Evolutionary conservation across 1,284 basidiomycete species (phyloP).

Genomic region (Fomitiporia mediterranea): DNA sequence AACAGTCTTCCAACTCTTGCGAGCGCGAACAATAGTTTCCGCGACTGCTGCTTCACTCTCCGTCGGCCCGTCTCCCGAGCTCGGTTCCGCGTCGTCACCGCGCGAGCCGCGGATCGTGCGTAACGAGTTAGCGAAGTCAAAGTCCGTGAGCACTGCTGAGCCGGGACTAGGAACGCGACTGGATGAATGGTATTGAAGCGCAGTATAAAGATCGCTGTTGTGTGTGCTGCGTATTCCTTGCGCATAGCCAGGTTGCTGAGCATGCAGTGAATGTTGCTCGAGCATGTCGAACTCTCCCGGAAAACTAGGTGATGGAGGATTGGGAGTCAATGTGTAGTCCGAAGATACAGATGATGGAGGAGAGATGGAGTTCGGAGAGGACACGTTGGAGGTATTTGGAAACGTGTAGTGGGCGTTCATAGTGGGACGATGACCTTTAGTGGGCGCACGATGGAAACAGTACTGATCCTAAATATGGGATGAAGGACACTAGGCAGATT

Average conservation of each 20-base stretch:
- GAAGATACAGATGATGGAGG: neutral
- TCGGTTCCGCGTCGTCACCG: neutral
- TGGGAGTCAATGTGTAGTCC: neutral
- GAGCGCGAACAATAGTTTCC: slow-evolving; percentile 58
- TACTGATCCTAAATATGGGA: neutral
- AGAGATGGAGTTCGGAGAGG: neutral
- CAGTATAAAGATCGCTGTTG: no score
- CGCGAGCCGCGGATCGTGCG: neutral
- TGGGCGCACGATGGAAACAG: neutral
- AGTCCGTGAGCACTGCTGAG: neutral
- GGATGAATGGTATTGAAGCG: neutral
- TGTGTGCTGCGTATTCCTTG: neutral
- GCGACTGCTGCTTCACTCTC: slow-evolving; percentile 34
- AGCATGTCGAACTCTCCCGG: neutral
- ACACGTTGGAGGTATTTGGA: neutral
- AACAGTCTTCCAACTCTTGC: slow-evolving; percentile 71
- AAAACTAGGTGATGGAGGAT: neutral
- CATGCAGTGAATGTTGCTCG: neutral
- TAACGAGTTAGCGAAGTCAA: neutral
- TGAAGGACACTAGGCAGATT: neutral
- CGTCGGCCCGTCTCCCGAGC: neutral
- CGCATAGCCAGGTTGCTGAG: neutral
- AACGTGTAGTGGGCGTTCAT: neutral
- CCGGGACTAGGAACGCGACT: neutral
- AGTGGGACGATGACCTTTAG: neutral